Base-by-base conservation (phyloP, 192 early-diverging fungal species). In the Coemansia sp. region DNA sequence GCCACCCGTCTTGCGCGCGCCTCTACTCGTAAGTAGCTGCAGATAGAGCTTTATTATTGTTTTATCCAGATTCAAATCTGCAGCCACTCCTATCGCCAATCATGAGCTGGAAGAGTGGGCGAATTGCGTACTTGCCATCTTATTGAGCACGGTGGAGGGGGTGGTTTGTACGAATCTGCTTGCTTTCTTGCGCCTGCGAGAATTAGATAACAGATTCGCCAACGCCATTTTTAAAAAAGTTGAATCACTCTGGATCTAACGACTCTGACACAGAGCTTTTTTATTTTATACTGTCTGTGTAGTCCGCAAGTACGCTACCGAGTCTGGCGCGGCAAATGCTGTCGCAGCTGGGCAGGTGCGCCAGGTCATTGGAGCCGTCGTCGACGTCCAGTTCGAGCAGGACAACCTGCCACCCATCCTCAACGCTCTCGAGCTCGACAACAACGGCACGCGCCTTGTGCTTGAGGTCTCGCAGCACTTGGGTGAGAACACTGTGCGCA, bases 401-500 rank as follows among this genome's bases (percentile, higher is more conserved):
- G 88, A 88, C 53, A 89, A 83, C 74, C 87, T 94, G 39, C 95
- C 95, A 42, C 84, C 93, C 65, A 98, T 98, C 73, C 85, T 95
- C 62, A 98, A 98, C 87, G 93, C 95, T 56, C 88, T 98, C 22
- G 95, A 98, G 84, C 92, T 98, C 40, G 83, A 91, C 82, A 84
- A 85, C 74, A 82, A 85, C 69, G 83, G 83, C 73, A 72, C 72
- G 46, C 93, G 95, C 74, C 85, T 98, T 58, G 95, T 97, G 52
- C 87, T 97, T 17, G 95, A 97, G 82, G 95, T 97, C 38, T 82
- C 93, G 52, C 93, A 95, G 84, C 95, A 97, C 81, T 91, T 89
- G 87, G 95, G 94, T 84, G 93, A 97, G 82, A 95, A 95, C 90
- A 94, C 92, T 53, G 95, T 97, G 72, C 93, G 95, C 69, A 94